These are phyloP conservation scores for Wickerhamiella lipophila DNA, from an alignment of 805 yeast species.

Conservation along the genomic window DNA sequence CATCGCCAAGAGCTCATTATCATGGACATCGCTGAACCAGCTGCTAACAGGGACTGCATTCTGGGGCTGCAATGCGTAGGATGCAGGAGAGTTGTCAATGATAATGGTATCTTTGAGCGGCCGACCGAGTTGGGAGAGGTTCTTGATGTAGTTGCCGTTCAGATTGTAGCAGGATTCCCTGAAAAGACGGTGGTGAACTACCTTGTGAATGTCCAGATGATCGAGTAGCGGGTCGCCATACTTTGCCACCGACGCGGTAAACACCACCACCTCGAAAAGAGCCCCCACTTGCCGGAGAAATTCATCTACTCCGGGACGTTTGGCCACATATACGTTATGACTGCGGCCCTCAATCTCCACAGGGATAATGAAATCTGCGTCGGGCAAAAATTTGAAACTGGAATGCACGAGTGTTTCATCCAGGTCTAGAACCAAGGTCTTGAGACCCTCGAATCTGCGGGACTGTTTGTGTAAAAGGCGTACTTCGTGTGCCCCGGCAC, in stretches of 20 bases:
- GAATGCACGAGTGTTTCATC: slow-evolving; percentile 97
- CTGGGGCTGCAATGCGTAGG: slow-evolving; percentile 95
- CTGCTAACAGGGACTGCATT: slow-evolving; percentile 94
- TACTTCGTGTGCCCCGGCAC: not conserved
- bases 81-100: slow-evolving; percentile 94
- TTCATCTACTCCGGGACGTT: slow-evolving; percentile 96
- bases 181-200: slow-evolving; percentile 82
- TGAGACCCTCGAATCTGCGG: slow-evolving; percentile 43
- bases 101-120: slow-evolving; percentile 77
- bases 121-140: slow-evolving; percentile 86
- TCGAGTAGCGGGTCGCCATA: slow-evolving; percentile 94
- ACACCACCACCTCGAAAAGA: slow-evolving; percentile 86
- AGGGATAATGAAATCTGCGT: slow-evolving; percentile 94
- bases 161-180: slow-evolving; percentile 89
- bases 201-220: slow-evolving; percentile 60
- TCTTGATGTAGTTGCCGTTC: slow-evolving; percentile 90
- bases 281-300: slow-evolving; percentile 73
- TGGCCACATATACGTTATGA: slow-evolving; percentile 91
- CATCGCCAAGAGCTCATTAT: slow-evolving; percentile 84
- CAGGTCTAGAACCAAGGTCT: slow-evolving; percentile 80
- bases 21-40: slow-evolving; percentile 98
- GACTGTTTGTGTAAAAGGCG: slow-evolving; percentile 45
- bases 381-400: slow-evolving; percentile 77
- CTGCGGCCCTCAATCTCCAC: slow-evolving; percentile 88
- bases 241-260: slow-evolving; percentile 89